Base-by-base conservation (phyloP, 2,329 filamentous ascomycete genomes). In the Fusarium falciforme region DNA sequence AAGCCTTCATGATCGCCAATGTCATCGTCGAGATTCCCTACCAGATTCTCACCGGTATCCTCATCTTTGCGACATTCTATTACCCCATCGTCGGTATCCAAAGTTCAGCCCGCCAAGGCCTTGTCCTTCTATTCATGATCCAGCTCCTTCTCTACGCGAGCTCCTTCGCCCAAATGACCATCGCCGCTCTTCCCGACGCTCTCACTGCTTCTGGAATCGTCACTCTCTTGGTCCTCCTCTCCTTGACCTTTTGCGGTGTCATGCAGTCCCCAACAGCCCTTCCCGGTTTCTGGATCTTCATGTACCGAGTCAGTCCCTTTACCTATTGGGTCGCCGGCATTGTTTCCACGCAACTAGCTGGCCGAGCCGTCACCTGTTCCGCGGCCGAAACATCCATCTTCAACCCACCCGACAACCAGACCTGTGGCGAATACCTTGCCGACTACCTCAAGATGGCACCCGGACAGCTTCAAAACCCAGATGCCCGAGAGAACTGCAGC, bases 141-240 rank as follows among this genome's bases (percentile, higher is more conserved):
- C 85, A 90, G 72, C 91, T 95, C 78, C 87, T 95, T 78, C 84
- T 95, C 72, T 95, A 92, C 81, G 90, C 92, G 55, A 90, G 88
- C 17, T 91, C 93, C 0, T 95, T 95, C 75, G 90, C 93, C 0
- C 90, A 93, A 76, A 91, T 95, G 89, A 88, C 90, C 35, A 93
- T 95, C 66, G 91, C 91, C 1, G 92, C 90, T 3, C 86, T 95
- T 40, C 91, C 91, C 0, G 87, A 93, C 65, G 91, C 92, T 2
- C 88, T 93, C 76, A 93, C 91, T 0, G 93, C 92, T 8, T 54
- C 49, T 54, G 49, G 49, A 54, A 54, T 92, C 38, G 88, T 88
- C 67, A 88, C 88, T 38, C 76, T 91, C 59, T 77, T 90, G 31
- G 89, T 89, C 77, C 85, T 86, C 20, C 83, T 91, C 73, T 86